Evolutionary conservation across 371 early-diverging fungal genomes (phyloP).

Genomic region (Mortierella sp.): DNA sequence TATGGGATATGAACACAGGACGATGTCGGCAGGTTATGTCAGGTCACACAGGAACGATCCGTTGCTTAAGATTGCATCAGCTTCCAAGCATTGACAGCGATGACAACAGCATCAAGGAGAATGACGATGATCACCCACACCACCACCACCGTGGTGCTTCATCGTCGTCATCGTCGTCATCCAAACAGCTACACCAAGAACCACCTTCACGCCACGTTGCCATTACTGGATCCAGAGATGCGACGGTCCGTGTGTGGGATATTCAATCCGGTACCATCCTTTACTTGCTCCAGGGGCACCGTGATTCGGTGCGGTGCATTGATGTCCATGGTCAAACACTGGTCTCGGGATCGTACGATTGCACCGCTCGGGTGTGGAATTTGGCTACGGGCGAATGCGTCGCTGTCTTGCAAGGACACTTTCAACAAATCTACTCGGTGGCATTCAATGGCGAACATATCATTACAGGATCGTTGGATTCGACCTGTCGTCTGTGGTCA

Average conservation of each 20-base stretch:
- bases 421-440: slow-evolving; percentile 74
- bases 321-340: slow-evolving; percentile 81
- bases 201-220: slow-evolving; percentile 63
- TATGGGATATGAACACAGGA: no score
- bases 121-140: no score
- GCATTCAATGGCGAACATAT: slow-evolving; percentile 76
- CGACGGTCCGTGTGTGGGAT: slow-evolving; percentile 85
- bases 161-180: no score
- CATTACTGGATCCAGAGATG: slow-evolving; percentile 92
- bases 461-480: slow-evolving; percentile 82
- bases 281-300: slow-evolving; percentile 77
- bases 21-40: no score
- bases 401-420: slow-evolving; percentile 76
- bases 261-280: slow-evolving; percentile 72
- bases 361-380: slow-evolving; percentile 90
- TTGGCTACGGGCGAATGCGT: slow-evolving; percentile 75
- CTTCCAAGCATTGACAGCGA: no score
- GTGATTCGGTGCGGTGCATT: slow-evolving; percentile 85
- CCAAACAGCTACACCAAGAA: background rate
- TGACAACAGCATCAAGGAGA: no score
- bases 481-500: slow-evolving; percentile 80
- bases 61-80: no score
- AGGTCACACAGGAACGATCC: no score
- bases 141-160: no score
- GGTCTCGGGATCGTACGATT: slow-evolving; percentile 92